Evolutionary conservation across 2,329 filamentous ascomycete species (phyloP).

Genomic region (Diaporthe caulivora): DNA sequence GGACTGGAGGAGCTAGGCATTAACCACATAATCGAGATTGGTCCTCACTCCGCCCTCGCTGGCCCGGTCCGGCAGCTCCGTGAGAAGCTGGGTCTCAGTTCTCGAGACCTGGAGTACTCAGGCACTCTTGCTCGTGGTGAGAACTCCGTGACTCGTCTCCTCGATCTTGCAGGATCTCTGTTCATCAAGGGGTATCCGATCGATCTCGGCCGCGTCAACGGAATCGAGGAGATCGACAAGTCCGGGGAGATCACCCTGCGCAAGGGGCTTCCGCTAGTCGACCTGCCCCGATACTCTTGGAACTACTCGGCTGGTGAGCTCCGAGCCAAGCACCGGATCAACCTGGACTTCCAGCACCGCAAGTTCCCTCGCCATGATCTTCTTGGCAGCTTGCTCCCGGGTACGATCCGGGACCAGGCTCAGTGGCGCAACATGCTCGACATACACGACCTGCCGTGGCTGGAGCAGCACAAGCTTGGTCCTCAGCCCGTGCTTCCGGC

Average conservation of each 20-base stretch:
- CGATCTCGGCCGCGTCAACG: constrained; percentile 40
- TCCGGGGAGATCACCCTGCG: background rate
- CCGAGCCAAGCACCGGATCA: constrained; percentile 52
- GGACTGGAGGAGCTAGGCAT: background rate
- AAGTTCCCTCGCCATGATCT: constrained; percentile 54
- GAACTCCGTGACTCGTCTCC: background rate
- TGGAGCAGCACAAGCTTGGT: constrained; percentile 45
- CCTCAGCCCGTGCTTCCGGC: constrained; percentile 42
- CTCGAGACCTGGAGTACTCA: background rate
- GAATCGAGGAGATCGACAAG: constrained; percentile 38
- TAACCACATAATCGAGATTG: constrained; percentile 43
- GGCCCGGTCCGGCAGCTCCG: constrained; percentile 46
- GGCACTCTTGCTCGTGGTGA: background rate
- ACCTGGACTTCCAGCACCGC: constrained; percentile 50
- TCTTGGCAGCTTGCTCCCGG: constrained; percentile 50
- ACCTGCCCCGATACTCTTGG: constrained; percentile 60
- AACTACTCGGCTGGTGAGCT: constrained; percentile 52
- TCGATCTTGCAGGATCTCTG: background rate
- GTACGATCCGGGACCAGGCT: constrained; percentile 47
- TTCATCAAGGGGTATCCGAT: background rate
- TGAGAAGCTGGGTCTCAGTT: constrained; percentile 36
- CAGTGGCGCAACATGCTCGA: constrained; percentile 49
- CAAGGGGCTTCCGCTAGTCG: constrained; percentile 33
- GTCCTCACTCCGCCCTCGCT: constrained; percentile 46
- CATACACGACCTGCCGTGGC: constrained; percentile 49